Evolutionary conservation across 2,329 filamentous ascomycete genomes (phyloP), one percentile per base, ranked within the genome.

Genomic region (Aspergillus niger): DNA sequence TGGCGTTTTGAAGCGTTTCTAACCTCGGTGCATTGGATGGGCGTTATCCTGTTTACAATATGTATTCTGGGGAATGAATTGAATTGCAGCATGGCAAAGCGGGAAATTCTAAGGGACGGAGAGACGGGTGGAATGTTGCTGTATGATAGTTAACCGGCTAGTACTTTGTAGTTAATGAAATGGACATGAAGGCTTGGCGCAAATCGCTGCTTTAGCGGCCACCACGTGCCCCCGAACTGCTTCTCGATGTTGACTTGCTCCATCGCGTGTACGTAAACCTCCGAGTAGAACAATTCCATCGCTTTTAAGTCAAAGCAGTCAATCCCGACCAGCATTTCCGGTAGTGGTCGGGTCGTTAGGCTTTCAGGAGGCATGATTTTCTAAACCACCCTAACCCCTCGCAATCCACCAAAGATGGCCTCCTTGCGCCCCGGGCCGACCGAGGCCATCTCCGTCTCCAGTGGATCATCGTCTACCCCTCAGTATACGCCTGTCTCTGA

Each of bases 401-500:
- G 13, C 5, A 39, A 55, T n/a, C 36, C 30, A 13, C 48, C 41
- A 13, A 22, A 53, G 49, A 75, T 75, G 69, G 59, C 65, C 47
- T 66, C 60, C 61, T 67, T 69, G 48, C 64, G 65, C 39, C 62
- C 66, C 30, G 66, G 64, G 56, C 66, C 70, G 57, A 67, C 69
- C 52, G 66, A 61, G 58, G 67, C 68, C 65, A 63, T 64, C 17
- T 66, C 69, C 59, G 65, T 63, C 38, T 63, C 65, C 61, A 66
- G 54, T 44, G 59, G 55, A 30, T 62, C 68, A 10, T 65, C 70
- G 32, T 69, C 69, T 5, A 69, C 68, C 41, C 60, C 66, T 17
- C 73, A 65, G 60, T 72, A 74, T 39, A 77, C 74, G 0, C 76
- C 76, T 4, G 69, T 70, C n/a, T 76, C 75, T 8, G 73, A 72